Percentiles rank a stretch among this genome's conserved stretches.
Evolutionary conservation across 2,329 filamentous ascomycete genomes (phyloP).

Genomic region (Hymenoscyphus repandus): DNA sequence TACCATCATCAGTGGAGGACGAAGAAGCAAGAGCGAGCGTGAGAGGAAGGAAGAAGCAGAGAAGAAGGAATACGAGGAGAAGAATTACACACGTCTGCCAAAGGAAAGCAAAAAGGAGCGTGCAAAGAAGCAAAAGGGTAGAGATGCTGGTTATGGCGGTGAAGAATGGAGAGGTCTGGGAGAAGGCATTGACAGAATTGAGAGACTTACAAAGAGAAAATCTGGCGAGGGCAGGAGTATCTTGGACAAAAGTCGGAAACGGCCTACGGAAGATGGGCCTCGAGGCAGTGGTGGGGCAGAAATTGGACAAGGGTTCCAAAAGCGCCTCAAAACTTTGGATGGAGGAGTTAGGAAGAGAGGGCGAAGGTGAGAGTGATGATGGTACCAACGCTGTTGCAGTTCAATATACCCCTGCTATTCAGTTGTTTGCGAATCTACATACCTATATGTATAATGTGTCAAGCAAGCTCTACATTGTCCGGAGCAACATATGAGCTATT

Average conservation of each 20-base stretch:
- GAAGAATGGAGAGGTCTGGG: conserved; percentile 89
- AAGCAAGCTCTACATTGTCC: too few relatives aligned
- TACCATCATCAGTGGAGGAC: conserved; percentile 74
- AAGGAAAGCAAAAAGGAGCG: conserved; percentile 84
- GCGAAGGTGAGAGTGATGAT: conserved; percentile 6
- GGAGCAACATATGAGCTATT: too few relatives aligned
- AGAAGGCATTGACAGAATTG: conserved; percentile 81
- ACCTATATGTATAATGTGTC: too few relatives aligned
- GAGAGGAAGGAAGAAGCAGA: conserved; percentile 76
- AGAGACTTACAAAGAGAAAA: conserved; percentile 70
- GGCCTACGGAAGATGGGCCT: conserved; percentile 68
- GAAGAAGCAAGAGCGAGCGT: conserved; percentile 69
- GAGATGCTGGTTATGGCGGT: conserved; percentile 67
- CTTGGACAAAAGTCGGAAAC: conserved; percentile 83
- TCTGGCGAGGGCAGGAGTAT: conserved; percentile 44
- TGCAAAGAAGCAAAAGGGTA: conserved; percentile 51
- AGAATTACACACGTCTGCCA: conserved; percentile 83
- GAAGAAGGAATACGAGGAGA: conserved; percentile 81
- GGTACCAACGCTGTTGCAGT: not conserved
- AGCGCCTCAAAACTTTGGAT: conserved; percentile 54
- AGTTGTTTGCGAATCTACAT: too few relatives aligned
- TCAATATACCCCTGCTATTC: not conserved
- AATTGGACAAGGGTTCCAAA: conserved; percentile 71
- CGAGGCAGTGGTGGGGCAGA: conserved; percentile 57
- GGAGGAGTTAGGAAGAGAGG: conserved; percentile 36